Base-by-base conservation (phyloP, 345 rosid species). In the Eucalyptus regnans region DNA sequence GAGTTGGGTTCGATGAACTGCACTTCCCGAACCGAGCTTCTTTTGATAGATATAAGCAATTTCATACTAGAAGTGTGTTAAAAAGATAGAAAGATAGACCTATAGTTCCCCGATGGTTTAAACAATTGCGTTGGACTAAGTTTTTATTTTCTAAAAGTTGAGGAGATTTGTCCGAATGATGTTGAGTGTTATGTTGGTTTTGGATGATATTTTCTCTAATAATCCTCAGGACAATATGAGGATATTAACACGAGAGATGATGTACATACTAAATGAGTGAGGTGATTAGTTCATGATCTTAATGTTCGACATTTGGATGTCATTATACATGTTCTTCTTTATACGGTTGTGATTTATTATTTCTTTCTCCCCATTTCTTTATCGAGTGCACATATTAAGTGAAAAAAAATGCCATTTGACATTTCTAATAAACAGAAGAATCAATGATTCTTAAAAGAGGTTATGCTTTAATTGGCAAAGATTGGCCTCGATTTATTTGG, bases 21-120 rank as follows among this genome's bases (percentile, higher is more conserved):
- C 4, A 52, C 58, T 52, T 52, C 4, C 9, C 4, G 0, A 18
- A 18, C 23, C 0, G 2, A 1, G 56, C 9, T 0, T 52, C 56
- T 52, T 52, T 52, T 1, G 0, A 52, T 17, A 52, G 56, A 18
- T 3, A 18, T 52, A 0, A 3, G 4, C 20, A 52, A 18, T 52
- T 52, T 17, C 9, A 17, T 1, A 18, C 2, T 7, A 0, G 9
- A 51, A 52, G 56, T 4, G 1, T 52, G 56, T 17, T 7, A 1
- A 52, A 52, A 18, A 52, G 56, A 7, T 3, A 0, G 9, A 52
- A 52, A 52, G 56, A 7, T 7, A 51, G 56, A 51, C 6, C 9
- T 58, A 23, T 0, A 58, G n/a, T 58, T 23, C 29, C 2, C 5
- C 12, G 6, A 23, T 23, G 3, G 0, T 9, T 23, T 1, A 23